Evolutionary conservation across 139 green algal species (phyloP).

Genomic region (Haematococcus lacustris): DNA sequence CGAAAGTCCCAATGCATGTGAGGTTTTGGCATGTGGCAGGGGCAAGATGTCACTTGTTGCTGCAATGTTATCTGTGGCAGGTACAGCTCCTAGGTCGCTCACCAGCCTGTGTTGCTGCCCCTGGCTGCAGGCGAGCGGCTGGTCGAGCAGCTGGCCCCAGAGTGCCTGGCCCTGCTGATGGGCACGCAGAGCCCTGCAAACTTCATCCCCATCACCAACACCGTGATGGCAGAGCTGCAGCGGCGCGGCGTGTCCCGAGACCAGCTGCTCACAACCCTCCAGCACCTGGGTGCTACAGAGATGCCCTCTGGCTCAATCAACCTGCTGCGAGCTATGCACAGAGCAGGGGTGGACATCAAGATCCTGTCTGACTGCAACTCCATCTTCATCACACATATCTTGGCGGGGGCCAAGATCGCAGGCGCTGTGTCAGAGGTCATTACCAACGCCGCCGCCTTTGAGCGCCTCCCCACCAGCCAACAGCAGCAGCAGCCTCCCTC

Average conservation of each 20-base stretch:
- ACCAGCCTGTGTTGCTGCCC: too few species aligned
- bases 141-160: slow-evolving; percentile 65
- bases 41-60: too few species aligned
- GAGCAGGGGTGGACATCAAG: background rate
- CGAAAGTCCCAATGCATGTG: too few species aligned
- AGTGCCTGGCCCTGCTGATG: slow-evolving; percentile 69
- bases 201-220: slow-evolving; percentile 77
- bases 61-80: too few species aligned
- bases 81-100: too few species aligned
- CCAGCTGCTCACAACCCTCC: slow-evolving; percentile 28
- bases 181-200: slow-evolving; percentile 44
- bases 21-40: too few species aligned
- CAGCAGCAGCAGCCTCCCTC: background rate
- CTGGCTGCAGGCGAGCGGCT: slow-evolving; percentile 44
- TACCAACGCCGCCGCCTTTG: slow-evolving; percentile 58
- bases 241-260: slow-evolving; percentile 63
- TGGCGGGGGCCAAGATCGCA: slow-evolving; percentile 47
- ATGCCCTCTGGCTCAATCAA: background rate
- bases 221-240: slow-evolving; percentile 59
- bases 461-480: slow-evolving; percentile 20
- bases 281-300: background rate
- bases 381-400: slow-evolving; percentile 68
- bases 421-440: slow-evolving; percentile 50
- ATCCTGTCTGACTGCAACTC: slow-evolving; percentile 66
- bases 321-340: background rate